These are phyloP conservation scores for Cryphonectria nitschkei DNA, from an alignment of 2,329 filamentous ascomycete genomes.

Conservation along the genomic window DNA sequence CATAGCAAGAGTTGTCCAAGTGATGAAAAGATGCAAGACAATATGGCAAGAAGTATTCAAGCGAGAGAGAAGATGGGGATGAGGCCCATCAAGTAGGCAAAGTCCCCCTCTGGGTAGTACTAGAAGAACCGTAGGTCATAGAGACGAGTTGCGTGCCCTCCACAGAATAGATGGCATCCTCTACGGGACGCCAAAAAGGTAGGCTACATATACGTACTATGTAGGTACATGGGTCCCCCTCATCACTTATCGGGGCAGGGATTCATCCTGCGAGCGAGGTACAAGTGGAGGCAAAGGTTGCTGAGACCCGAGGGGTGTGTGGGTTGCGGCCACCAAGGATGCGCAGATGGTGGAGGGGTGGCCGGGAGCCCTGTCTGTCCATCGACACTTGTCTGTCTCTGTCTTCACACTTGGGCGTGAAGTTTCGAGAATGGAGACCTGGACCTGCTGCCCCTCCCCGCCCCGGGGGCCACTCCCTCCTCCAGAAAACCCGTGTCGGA, in stretches of 20 bases:
- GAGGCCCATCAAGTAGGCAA: conserved; percentile 24
- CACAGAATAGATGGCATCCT: conserved; percentile 19
- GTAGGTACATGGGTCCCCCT: conserved; percentile 24
- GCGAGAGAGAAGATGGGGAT: conserved; percentile 29
- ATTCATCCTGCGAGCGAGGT: conserved; percentile 17
- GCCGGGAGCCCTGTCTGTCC: conserved; percentile 17
- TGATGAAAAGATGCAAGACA: conserved; percentile 41
- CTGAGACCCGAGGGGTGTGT: conserved; percentile 31
- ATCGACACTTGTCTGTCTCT: neutral
- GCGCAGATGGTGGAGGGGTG: conserved; percentile 27
- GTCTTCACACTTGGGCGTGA: conserved; percentile 25
- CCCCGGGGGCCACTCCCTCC: neutral
- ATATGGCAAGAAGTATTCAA: conserved; percentile 39
- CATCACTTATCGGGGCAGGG: conserved; percentile 29
- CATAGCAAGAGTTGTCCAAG: conserved; percentile 21
- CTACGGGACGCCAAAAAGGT: conserved; percentile 21
- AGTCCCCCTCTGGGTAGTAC: conserved; percentile 18
- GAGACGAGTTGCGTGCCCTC: conserved; percentile 14
- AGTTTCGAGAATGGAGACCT: conserved; percentile 14
- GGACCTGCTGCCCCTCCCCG: neutral
- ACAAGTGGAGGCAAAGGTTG: conserved; percentile 25
- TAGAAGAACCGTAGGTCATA: conserved; percentile 14
- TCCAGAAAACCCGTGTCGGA: conserved; percentile 9
- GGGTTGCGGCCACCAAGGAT: conserved; percentile 26
- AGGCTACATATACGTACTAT: conserved; percentile 25